Conservation (phyloP, 2,329 filamentous ascomycete species). For the Madurella mycetomatis region DNA sequence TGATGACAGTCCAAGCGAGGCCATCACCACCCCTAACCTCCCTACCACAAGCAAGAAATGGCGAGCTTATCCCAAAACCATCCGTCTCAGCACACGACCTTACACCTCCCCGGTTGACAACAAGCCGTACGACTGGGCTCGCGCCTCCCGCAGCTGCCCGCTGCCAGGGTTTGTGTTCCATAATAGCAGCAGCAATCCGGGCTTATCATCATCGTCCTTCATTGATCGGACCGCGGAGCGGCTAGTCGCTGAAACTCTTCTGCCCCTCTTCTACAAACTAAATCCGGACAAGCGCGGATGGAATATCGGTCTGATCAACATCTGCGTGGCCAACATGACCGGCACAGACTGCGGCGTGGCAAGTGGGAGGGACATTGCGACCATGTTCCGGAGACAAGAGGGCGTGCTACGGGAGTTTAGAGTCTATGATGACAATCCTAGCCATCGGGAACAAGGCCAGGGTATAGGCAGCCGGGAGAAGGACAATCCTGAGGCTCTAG, state of each 20-base stretch:
- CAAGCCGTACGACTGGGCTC: slow-evolving; percentile 56
- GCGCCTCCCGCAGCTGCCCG: slow-evolving; percentile 70
- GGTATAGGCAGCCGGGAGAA: not conserved
- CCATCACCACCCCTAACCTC: slow-evolving; percentile 19
- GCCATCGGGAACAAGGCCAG: slow-evolving; percentile 6
- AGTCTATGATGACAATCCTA: slow-evolving; percentile 35
- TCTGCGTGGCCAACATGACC: slow-evolving; percentile 83
- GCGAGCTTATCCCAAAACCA: slow-evolving; percentile 74
- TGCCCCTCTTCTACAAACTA: slow-evolving; percentile 70
- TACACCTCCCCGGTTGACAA: slow-evolving; percentile 31
- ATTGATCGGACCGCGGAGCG: slow-evolving; percentile 59
- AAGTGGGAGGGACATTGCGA: slow-evolving; percentile 62
- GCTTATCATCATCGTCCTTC: no score
- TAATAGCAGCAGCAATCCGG: slow-evolving; percentile 32
- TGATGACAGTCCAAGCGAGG: slow-evolving; percentile 30
- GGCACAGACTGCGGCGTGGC: slow-evolving; percentile 48
- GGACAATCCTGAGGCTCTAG: not conserved
- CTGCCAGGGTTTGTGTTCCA: slow-evolving; percentile 74
- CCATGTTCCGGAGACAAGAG: slow-evolving; percentile 77
- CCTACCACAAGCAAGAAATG: slow-evolving; percentile 47
- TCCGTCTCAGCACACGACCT: slow-evolving; percentile 75
- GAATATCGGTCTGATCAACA: slow-evolving; percentile 79
- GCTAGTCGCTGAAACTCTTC: slow-evolving; percentile 63
- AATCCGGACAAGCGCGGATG: slow-evolving; percentile 56
- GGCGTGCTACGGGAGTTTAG: slow-evolving; percentile 64